Conservation (phyloP, 352 stramenopile species). For the Globisporangium iwayamae region DNA sequence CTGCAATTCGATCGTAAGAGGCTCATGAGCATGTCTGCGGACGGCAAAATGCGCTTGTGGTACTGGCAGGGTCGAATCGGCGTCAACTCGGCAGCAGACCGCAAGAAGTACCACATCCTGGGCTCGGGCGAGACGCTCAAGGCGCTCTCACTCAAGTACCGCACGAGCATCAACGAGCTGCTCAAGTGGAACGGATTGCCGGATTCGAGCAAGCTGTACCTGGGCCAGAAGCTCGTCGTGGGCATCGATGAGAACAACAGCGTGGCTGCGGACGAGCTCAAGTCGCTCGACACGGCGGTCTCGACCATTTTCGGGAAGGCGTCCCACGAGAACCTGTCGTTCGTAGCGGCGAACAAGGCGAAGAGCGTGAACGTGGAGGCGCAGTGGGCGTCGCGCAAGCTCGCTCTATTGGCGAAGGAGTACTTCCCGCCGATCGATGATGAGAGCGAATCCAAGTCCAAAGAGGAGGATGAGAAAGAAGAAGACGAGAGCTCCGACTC, state of each 20-base stretch:
- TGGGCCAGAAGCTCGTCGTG: slow-evolving; percentile 75
- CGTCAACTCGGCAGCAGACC: slow-evolving; percentile 27
- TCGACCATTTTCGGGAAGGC: slow-evolving; percentile 54
- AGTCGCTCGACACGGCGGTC: slow-evolving; percentile 43
- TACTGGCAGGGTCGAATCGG: slow-evolving; percentile 60
- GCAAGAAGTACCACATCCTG: slow-evolving; percentile 75
- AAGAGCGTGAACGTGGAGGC: slow-evolving; percentile 51
- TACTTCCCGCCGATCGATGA: slow-evolving; percentile 53
- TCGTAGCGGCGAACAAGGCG: slow-evolving; percentile 52
- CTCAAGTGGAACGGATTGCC: slow-evolving; percentile 67
- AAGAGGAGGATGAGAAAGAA: slow-evolving; percentile 9
- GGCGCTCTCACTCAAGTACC: slow-evolving; percentile 77
- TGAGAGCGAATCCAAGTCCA: slow-evolving; percentile 16
- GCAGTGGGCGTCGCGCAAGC: slow-evolving; percentile 52
- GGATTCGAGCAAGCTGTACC: slow-evolving; percentile 67
- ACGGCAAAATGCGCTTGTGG: slow-evolving; percentile 58
- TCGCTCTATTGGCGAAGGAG: slow-evolving; percentile 57
- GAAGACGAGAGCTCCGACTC: slow-evolving; percentile 22
- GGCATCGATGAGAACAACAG: slow-evolving; percentile 39
- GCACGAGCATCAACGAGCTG: slow-evolving; percentile 60
- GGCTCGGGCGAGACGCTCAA: slow-evolving; percentile 63
- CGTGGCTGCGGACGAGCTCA: slow-evolving; percentile 49
- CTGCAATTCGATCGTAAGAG: slow-evolving; percentile 71
- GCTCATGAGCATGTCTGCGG: slow-evolving; percentile 59
- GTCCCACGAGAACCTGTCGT: slow-evolving; percentile 61